Conservation (phyloP, 2,329 filamentous ascomycete genomes). For the Aspergillus costaricaensis region DNA sequence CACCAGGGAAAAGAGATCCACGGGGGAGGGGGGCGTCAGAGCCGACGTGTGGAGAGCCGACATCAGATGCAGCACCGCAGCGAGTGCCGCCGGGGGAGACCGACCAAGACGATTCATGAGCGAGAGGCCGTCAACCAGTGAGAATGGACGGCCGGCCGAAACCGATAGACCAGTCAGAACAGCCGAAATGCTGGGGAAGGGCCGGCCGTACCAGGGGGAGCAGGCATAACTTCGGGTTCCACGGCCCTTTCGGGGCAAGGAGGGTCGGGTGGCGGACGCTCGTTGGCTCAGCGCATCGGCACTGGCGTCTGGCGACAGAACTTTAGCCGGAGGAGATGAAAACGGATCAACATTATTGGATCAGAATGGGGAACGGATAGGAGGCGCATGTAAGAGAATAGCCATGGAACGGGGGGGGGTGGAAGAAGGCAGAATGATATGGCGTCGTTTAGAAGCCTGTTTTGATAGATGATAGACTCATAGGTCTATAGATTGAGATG, state of each 20-base stretch:
- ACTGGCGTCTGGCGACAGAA: constrained; percentile 5
- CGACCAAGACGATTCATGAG: constrained; percentile 3
- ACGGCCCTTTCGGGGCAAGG: constrained; percentile 13
- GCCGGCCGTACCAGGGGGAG: constrained; percentile 8
- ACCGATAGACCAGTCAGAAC: constrained; percentile 19
- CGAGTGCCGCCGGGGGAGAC: neutral
- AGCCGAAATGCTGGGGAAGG: constrained; percentile 13
- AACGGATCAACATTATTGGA: constrained; percentile 13
- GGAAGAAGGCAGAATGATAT: neutral
- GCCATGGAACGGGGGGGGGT: neutral
- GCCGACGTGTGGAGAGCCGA: constrained; percentile 20
- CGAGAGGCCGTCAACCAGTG: neutral
- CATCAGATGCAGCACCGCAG: neutral
- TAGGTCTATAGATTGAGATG: too few species aligned
- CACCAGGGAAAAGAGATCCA: constrained; percentile 8
- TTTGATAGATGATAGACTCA: too few species aligned
- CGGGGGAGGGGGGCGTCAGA: constrained; percentile 7
- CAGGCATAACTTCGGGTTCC: constrained; percentile 17
- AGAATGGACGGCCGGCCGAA: constrained; percentile 24
- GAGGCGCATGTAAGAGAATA: neutral
- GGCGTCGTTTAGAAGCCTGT: neutral
- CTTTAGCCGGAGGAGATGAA: constrained; percentile 7
- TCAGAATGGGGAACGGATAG: neutral
- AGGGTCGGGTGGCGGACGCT: constrained; percentile 8
- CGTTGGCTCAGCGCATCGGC: constrained; percentile 11